Evolutionary conservation across 306 rosid species (phyloP), one percentile per base, ranked within the genome.

Genomic region (Prunus mira): DNA sequence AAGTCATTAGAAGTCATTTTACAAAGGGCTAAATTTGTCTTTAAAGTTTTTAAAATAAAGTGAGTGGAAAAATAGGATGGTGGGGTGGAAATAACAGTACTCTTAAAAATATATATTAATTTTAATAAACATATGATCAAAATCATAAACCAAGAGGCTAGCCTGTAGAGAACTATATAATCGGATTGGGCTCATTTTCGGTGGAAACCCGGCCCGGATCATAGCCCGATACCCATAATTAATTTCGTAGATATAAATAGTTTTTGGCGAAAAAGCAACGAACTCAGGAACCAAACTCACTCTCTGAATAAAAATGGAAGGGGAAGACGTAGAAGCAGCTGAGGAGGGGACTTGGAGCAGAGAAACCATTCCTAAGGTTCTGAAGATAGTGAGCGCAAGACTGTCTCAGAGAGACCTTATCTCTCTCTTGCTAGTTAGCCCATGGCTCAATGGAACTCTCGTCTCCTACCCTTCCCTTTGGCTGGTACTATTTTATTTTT

Each of bases 341-440:
- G 72, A 78, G 77, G 82, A 83, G 12, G 38, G 46, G 2, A 51
- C 64, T 30, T 93, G 96, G 97, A 83, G 76, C 86, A 89, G 89
- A 81, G 94, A 90, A 71, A 89, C 90, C 20, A 82, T 89, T 7
- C 92, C 97, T 0, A 83, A 79, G 78, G 94, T 93, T 20, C 65
- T 90, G 30, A 82, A 76, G 63, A 75, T 93, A 4, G 96, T 93
- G 2, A 84, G 88, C 70, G 61, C 89, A 13, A 86, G 85, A 43
- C 78, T 84, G 12, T 65, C 88, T 18, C 94, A 87, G 78, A 79
- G 79, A 11, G 88, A 93, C 76, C 88, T 93, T 11, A 65, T 80
- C 77, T 85, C 91, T 67, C 86, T 90, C 65, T 82, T 93, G 45
- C 82, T 90, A 7, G 87, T 89, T 45, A 87, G 80, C 83, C 96